phyloP scores from a whole-genome alignment of 179 eudicot species.

The Carnegiea gigantea region DNA sequence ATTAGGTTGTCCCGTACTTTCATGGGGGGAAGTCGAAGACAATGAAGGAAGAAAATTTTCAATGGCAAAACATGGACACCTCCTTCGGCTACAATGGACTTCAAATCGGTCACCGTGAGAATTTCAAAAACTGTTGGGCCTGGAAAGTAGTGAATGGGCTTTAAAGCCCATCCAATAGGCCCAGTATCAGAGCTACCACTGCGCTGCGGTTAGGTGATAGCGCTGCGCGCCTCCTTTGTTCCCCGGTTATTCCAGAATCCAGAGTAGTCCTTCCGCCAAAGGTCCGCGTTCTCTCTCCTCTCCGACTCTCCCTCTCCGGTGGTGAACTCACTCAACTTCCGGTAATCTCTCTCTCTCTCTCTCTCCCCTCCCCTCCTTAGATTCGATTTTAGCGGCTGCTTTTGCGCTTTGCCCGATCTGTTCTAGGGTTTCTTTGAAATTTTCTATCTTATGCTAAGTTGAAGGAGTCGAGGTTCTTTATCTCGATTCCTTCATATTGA shows the following conservation, averaged over 20 bases:
- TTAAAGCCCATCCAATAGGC: background rate
- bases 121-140: no score
- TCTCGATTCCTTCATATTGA: background rate
- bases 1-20: no score
- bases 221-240: background rate
- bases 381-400: background rate
- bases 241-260: background rate
- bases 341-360: constrained; percentile 11
- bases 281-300: background rate
- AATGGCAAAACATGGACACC: no score
- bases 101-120: no score
- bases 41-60: no score
- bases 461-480: background rate
- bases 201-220: background rate
- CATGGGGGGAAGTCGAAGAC: no score
- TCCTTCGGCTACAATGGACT: no score
- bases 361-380: background rate
- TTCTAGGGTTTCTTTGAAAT: constrained; percentile 11
- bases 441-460: background rate
- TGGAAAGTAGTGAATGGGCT: background rate
- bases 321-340: constrained; percentile 5
- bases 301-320: background rate
- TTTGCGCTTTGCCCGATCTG: background rate
- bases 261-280: background rate
- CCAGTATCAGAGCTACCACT: background rate